These are phyloP conservation scores for Aspergillus spinulosporus DNA, from an alignment of 2,329 filamentous ascomycete genomes.

Conservation along the genomic window DNA sequence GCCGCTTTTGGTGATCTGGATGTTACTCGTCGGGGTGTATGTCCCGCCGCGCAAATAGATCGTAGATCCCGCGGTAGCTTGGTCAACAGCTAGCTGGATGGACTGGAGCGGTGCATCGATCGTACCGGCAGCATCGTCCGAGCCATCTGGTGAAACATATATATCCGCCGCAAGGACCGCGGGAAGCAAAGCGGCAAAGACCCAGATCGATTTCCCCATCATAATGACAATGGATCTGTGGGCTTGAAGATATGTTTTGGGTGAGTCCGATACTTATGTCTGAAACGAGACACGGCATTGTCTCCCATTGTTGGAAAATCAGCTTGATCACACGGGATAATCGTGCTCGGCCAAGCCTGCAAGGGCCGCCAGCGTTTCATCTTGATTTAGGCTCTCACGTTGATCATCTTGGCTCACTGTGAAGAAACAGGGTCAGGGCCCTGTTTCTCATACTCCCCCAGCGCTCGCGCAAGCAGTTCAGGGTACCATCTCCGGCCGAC, in stretches of 20 bases:
- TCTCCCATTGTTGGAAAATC: slow-evolving; percentile 20
- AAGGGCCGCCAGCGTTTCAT: slow-evolving; percentile 8
- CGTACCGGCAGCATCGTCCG: slow-evolving; percentile 14
- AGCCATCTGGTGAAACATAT: slow-evolving; percentile 20
- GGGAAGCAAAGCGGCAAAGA: not conserved
- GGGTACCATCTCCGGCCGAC: slow-evolving; percentile 41
- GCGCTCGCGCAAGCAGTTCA: slow-evolving; percentile 31
- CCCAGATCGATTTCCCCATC: slow-evolving; percentile 3
- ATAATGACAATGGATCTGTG: not conserved
- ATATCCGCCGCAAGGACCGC: slow-evolving; percentile 13
- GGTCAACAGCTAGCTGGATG: slow-evolving; percentile 20
- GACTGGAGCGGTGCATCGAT: slow-evolving; percentile 16
- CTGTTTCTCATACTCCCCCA: slow-evolving; percentile 26
- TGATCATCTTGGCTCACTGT: not conserved
- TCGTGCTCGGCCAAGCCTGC: slow-evolving; percentile 12
- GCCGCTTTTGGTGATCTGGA: slow-evolving; percentile 22
- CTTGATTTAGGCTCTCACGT: not conserved
- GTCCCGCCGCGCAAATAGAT: slow-evolving; percentile 21
- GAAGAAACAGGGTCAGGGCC: not conserved
- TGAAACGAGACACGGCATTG: not conserved
- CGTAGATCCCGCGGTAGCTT: slow-evolving; percentile 15
- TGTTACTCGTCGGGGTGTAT: slow-evolving; percentile 19
- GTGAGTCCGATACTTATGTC: slow-evolving; percentile 5
- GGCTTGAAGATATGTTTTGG: not conserved
- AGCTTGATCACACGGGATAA: slow-evolving; percentile 4